These are phyloP conservation scores for Pulveroboletus ravenelii DNA, from an alignment of 768 basidiomycete genomes.

Conservation along the genomic window DNA sequence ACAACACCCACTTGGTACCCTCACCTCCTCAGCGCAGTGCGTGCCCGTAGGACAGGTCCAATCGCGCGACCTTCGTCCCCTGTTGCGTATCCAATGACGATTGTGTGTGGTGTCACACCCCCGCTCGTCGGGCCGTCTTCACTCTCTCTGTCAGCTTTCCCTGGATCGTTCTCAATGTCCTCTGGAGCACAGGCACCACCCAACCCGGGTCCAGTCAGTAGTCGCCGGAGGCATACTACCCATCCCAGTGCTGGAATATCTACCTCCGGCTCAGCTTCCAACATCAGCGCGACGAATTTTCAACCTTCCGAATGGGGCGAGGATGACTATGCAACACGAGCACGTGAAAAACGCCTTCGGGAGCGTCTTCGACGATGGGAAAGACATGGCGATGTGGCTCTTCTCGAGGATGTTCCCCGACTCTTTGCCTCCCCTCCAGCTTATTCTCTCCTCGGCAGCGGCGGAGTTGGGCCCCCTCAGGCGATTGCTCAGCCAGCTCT, in stretches of 20 bases:
- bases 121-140: constrained; percentile 51
- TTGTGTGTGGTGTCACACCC: constrained; percentile 86
- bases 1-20: constrained; percentile 79
- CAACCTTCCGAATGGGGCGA: constrained; percentile 54
- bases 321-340: constrained; percentile 58
- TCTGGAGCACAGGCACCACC: constrained; percentile 12
- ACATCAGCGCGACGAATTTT: not conserved
- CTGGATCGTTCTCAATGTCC: constrained; percentile 10
- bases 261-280: constrained; percentile 33
- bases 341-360: constrained; percentile 67
- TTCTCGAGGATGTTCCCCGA: constrained; percentile 62
- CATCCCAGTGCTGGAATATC: constrained; percentile 24
- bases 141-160: constrained; percentile 8
- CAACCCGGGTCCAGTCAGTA: not conserved
- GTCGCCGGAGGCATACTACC: constrained; percentile 14
- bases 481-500: constrained; percentile 23
- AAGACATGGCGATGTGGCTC: constrained; percentile 45
- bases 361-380: constrained; percentile 75
- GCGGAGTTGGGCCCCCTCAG: constrained; percentile 6
- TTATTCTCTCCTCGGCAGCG: constrained; percentile 3
- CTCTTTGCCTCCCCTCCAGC: constrained; percentile 35
- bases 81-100: constrained; percentile 65
- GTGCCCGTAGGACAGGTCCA: constrained; percentile 64
- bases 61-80: constrained; percentile 56
- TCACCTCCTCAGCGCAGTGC: constrained; percentile 72